phyloP scores from a whole-genome alignment of 768 basidiomycete species.

The Tricholoma terreum region DNA sequence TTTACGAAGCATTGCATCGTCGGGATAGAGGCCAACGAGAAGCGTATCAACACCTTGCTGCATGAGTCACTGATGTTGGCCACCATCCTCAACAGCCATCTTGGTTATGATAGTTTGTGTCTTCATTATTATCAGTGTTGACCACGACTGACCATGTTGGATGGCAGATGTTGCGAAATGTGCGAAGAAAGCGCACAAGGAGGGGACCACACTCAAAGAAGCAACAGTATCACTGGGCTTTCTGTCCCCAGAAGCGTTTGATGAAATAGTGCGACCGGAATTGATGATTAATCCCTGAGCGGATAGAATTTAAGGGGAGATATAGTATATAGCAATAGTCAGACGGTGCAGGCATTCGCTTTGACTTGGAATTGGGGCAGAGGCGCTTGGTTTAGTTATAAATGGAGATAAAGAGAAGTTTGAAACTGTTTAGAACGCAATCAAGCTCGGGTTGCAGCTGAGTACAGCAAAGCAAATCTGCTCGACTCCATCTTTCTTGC shows the following conservation, averaged over 20 bases:
- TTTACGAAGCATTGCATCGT: slow-evolving; percentile 98
- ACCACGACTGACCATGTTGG: slow-evolving; percentile 13
- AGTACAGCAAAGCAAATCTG: not conserved
- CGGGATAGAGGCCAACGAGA: slow-evolving; percentile 95
- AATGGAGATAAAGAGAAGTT: slow-evolving; percentile 3
- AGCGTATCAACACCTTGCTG: slow-evolving; percentile 81
- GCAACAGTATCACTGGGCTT: slow-evolving; percentile 87
- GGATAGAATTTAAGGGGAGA: slow-evolving; percentile 8
- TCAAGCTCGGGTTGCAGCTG: too few species aligned
- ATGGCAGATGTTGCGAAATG: slow-evolving; percentile 89
- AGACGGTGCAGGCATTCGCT: too few species aligned
- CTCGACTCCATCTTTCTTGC: not conserved
- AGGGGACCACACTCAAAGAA: slow-evolving; percentile 94
- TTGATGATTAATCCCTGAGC: slow-evolving; percentile 62
- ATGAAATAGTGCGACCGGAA: slow-evolving; percentile 89
- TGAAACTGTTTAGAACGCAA: not conserved
- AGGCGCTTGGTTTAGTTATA: too few species aligned
- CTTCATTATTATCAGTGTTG: not conserved
- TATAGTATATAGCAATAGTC: not conserved
- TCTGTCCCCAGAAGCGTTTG: slow-evolving; percentile 88
- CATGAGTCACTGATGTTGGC: slow-evolving; percentile 98
- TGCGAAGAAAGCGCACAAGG: slow-evolving; percentile 99
- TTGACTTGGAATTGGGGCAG: too few species aligned
- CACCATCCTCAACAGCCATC: slow-evolving; percentile 91
- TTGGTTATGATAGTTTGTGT: slow-evolving; percentile 93